Evolutionary conservation across 2,329 filamentous ascomycete species (phyloP).

Genomic region (Exophiala sp.): DNA sequence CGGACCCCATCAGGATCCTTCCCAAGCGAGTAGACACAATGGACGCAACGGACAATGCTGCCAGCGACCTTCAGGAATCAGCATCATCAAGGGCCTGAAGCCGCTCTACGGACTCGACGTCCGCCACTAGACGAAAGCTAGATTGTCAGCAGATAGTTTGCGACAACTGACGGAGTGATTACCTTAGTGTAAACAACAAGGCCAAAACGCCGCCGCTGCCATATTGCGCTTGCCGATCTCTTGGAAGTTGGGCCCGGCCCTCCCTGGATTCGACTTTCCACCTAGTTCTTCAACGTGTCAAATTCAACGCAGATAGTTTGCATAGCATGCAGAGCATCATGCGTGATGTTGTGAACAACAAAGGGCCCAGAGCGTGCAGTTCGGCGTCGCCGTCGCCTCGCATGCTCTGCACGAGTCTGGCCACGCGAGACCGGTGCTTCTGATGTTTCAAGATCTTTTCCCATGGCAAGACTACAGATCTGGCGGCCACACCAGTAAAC

Average conservation of each 20-base stretch:
- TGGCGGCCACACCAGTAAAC: background rate
- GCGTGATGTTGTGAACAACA: background rate
- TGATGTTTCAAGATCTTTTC: background rate
- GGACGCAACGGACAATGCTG: background rate
- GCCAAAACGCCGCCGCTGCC: no score
- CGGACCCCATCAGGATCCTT: slow-evolving; percentile 9
- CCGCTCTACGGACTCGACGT: no score
- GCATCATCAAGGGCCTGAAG: background rate
- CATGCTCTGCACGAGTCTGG: background rate
- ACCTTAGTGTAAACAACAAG: no score
- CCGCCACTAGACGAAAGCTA: no score
- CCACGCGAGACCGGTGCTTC: background rate
- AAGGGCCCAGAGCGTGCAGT: background rate
- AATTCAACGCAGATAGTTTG: background rate
- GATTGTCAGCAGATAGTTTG: no score
- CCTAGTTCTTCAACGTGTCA: background rate
- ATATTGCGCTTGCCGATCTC: no score
- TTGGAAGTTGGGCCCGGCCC: no score
- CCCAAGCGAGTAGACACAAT: background rate
- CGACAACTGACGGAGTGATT: no score
- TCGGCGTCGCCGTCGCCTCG: background rate
- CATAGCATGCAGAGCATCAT: background rate
- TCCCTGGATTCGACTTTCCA: background rate
- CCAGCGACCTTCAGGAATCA: background rate
- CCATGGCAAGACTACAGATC: background rate